Evolutionary conservation across 306 rosid species (phyloP), one percentile per base, ranked within the genome.

Genomic region (Luffa aegyptiaca): DNA sequence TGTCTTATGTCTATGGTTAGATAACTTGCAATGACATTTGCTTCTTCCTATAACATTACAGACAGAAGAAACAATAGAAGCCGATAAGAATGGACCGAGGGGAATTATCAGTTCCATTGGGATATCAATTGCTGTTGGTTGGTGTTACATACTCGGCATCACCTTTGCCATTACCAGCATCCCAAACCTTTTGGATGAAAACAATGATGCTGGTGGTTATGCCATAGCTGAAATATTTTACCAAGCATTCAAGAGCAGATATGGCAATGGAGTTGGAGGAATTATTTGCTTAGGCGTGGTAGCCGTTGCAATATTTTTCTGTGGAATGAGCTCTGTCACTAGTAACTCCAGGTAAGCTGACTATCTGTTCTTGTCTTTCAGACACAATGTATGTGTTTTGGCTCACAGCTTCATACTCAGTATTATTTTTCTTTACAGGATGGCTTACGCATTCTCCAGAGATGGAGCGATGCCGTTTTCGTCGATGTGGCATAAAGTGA

Each of bases 391-490:
- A 73, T 33, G 61, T 51, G 20, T 51, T 74, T 51, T 74, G 61
- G 78, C 26, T 51, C 78, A 83, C 65, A 81, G 26, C 57, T 62
- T 16, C 59, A 21, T 79, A 71, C 53, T 68, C 12, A 5, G 58
- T 48, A 7, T 48, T 33, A 72, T 48, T 62, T 77, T 59, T 83
- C 80, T 33, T 75, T 49, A 51, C 83, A 91, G 98, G 86, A 93
- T 95, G 99, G 97, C 87, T 75, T 95, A 89, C 81, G 99, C 99
- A 42, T 95, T 95, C 89, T 95, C 99, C 57, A 91, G 99, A 84
- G 99, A 95, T 68, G 99, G 98, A 74, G 98, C 99, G 77, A 91
- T 95, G 99, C 99, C 99, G 71, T 84, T 91, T 53, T 95, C 99
- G 33, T 86, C 96, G 0, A 66, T 87, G 66, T 91, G 99, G 98